Conservation (phyloP, 805 yeast species). For the Cyberlindnera veronae region DNA sequence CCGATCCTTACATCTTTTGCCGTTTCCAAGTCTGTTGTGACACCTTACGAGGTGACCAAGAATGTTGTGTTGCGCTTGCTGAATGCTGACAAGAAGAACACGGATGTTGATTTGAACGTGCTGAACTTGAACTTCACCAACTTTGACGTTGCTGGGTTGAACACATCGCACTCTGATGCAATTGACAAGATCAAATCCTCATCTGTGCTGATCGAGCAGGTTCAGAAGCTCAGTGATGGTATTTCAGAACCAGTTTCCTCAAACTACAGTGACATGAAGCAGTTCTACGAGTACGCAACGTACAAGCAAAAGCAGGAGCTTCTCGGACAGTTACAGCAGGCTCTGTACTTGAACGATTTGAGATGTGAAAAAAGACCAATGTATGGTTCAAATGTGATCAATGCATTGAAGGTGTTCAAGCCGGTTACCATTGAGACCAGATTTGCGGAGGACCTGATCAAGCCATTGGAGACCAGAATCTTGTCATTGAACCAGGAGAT, state of each 20-base stretch:
- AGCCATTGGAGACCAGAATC: constrained; percentile 40
- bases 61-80: constrained; percentile 35
- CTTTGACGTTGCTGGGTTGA: constrained; percentile 28
- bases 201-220: constrained; percentile 40
- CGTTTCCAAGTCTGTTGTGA: constrained; percentile 58
- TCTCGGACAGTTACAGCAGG: constrained; percentile 51
- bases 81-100: constrained; percentile 26
- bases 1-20: constrained; percentile 92
- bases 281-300: constrained; percentile 57
- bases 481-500: constrained; percentile 45
- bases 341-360: constrained; percentile 58
- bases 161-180: constrained; percentile 45
- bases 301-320: constrained; percentile 49
- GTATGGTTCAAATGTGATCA: constrained; percentile 58
- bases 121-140: constrained; percentile 62
- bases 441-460: constrained; percentile 32
- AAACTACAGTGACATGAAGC: constrained; percentile 38
- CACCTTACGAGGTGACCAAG: constrained; percentile 43
- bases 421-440: constrained; percentile 24
- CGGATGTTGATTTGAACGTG: constrained; percentile 45
- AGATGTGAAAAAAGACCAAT: constrained; percentile 66
- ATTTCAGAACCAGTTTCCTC: constrained; percentile 29
- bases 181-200: constrained; percentile 46
- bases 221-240: constrained; percentile 37
- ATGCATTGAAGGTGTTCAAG: constrained; percentile 34